Base-by-base conservation (phyloP, 805 yeast species). In the Pichia ethanolica region DNA sequence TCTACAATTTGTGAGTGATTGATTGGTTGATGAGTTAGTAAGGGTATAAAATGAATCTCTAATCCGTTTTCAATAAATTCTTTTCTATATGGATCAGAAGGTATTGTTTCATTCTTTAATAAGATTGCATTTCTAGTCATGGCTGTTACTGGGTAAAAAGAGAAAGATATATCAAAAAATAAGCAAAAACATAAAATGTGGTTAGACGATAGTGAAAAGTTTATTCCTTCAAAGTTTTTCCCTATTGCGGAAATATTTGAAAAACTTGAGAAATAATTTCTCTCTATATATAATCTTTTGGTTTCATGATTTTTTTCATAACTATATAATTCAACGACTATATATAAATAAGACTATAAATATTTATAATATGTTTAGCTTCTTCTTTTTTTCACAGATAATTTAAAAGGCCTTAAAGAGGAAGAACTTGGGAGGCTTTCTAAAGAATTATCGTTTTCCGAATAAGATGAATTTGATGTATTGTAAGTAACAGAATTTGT, bases 81-180 rank as follows among this genome's bases (percentile, higher is more conserved):
- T 10, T 66, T 71, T 42, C 77, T 72, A 58, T 89, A 89, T 0
- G 82, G 82, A 59, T 89, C 96, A 4, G 54, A 58, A 0, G 91
- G 89, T 2, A 70, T 71, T 0, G 93, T 83, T 53, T 74, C 75
- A 63, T 87, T 89, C 68, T 89, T 89, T 50, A 89, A 63, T 28
- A 89, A 65, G 3, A 85, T 62, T 6, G 81, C 71, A 35, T 62
- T 53, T 28, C 49, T 59, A 7, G 32, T 38, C 61, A 54, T 56
- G 7, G 20, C 20, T 20, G 20, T 32, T 34, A 2, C 3, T 32
- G 34, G 34, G 34, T 32, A 4, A 20, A 20, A 20, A 3, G 20
- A 20, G 20, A 2, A 20, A 20, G 2, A 20, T 20, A 20, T 20
- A 20, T 20, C 3, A 20, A 20, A 20, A 20, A 20, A 3, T 20